Conservation (phyloP, 2,329 filamentous ascomycete species). For the Cladosporium velox region DNA sequence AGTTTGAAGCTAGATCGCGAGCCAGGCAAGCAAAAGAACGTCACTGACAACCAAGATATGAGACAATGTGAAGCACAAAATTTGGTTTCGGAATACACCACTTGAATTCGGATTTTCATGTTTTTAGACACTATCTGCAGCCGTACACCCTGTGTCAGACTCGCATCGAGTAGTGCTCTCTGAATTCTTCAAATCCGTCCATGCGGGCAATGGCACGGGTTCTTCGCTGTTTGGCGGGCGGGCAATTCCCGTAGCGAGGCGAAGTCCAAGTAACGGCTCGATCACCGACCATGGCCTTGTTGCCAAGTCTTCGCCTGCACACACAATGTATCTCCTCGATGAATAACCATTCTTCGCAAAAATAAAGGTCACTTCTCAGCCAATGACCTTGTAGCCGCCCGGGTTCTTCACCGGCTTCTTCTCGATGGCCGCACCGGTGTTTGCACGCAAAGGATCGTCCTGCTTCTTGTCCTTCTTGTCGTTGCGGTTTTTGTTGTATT, state of each 20-base stretch:
- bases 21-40: not conserved
- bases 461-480: conserved; percentile 46
- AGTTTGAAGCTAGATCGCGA: too few species aligned
- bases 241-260: not conserved
- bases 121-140: not conserved
- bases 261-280: not conserved
- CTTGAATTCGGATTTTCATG: not conserved
- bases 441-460: conserved; percentile 38
- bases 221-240: not conserved
- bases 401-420: conserved; percentile 36
- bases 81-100: not conserved
- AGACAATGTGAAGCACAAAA: not conserved
- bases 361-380: conserved; percentile 27
- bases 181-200: not conserved
- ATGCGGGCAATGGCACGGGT: not conserved
- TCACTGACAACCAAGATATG: not conserved
- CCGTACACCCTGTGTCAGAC: not conserved
- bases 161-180: not conserved
- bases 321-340: not conserved
- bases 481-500: conserved; percentile 41
- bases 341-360: not conserved
- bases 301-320: not conserved
- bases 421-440: conserved; percentile 42
- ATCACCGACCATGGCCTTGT: not conserved
- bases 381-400: conserved; percentile 40